A percentile compares a stretch with the other conserved stretches of the same genome.
phyloP scores from a whole-genome alignment of 2,329 filamentous ascomycete species.

The Chalaropsis ovoidea region DNA sequence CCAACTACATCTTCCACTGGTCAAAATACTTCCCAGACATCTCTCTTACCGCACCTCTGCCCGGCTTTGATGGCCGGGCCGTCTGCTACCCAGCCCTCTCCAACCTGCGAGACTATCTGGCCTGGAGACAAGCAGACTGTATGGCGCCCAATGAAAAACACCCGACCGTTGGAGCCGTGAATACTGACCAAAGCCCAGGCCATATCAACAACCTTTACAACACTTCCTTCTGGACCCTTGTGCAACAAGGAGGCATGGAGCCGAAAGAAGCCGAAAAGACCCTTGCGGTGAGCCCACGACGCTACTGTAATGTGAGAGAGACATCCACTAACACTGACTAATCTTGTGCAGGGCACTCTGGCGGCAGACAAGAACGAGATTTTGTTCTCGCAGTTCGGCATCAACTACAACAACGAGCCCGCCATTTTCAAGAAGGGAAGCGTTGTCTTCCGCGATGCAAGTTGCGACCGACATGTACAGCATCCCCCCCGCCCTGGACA shows the following conservation, averaged over 20 bases:
- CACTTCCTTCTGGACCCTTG: constrained; percentile 87
- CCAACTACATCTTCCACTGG: constrained; percentile 82
- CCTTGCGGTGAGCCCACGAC: constrained; percentile 50
- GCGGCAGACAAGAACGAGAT: constrained; percentile 93
- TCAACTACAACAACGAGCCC: constrained; percentile 96
- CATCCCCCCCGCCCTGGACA: too few relatives aligned
- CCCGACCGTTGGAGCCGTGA: not conserved
- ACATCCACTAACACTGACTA: constrained; percentile 28
- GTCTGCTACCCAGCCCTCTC: constrained; percentile 76
- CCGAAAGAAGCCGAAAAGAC: constrained; percentile 69
- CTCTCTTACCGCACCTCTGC: constrained; percentile 61
- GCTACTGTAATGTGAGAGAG: not conserved
- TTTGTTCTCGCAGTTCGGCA: constrained; percentile 72
- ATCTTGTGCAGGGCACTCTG: constrained; percentile 59
- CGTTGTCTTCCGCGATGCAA: constrained; percentile 71
- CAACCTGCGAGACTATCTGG: constrained; percentile 88
- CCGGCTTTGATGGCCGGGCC: constrained; percentile 85
- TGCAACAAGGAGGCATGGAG: constrained; percentile 65
- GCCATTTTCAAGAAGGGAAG: constrained; percentile 92
- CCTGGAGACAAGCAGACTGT: constrained; percentile 97
- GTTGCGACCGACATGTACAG: constrained; percentile 28
- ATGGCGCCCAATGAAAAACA: constrained; percentile 31
- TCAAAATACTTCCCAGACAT: constrained; percentile 60
- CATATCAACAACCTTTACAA: constrained; percentile 99
- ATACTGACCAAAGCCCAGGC: constrained; percentile 40